Base-by-base conservation (phyloP, 352 stramenopile genomes). In the Globisporangium radiosum region DNA sequence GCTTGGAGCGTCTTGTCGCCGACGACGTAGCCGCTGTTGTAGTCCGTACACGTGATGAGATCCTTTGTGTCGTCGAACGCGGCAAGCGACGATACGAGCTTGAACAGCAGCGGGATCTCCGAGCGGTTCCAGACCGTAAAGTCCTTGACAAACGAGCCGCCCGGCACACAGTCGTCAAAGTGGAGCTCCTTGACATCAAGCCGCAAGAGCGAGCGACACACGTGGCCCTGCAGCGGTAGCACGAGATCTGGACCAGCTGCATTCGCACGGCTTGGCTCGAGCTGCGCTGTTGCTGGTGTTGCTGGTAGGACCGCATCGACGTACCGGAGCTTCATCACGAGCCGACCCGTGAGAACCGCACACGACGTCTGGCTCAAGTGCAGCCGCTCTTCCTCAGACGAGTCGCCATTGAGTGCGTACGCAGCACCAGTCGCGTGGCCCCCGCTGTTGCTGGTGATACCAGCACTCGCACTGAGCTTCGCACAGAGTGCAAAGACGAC, bases 121-220 rank as follows among this genome's bases (percentile, higher is more conserved):
- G 87, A 94, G 5, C 87, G 84, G 38, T 95, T 95, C 87, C 87
- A 95, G 14, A 95, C 82, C 2, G 87, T 94, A 33, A 95, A 94
- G 60, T 95, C 87, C 57, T 95, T 95, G 7, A 94, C 87, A 47
- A 94, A 95, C 17, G 87, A 92, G 0, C 85, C 85, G 13, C 80
- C 81, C 3, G 87, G 87, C 3, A 95, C 81, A 33, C 87, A 95
- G 63, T 94, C 87, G 40, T 95, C 87, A 54, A 95, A 95, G 64
- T 94, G 87, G 10, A 95, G 68, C 55, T 95, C 87, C 61, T 94
- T 92, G 36, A 94, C 78, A 62, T 95, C 87, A 37, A 95, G 61
- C 9, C 87, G 73, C 62, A 95, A 64, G 38, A 95, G 47, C 10
- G 87, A 95, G 9, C 85, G 85, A 60, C 87, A 95, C 7, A 91